Conservation (phyloP, 176 grass and related monocot species). For the Phoenix roebelenii region DNA sequence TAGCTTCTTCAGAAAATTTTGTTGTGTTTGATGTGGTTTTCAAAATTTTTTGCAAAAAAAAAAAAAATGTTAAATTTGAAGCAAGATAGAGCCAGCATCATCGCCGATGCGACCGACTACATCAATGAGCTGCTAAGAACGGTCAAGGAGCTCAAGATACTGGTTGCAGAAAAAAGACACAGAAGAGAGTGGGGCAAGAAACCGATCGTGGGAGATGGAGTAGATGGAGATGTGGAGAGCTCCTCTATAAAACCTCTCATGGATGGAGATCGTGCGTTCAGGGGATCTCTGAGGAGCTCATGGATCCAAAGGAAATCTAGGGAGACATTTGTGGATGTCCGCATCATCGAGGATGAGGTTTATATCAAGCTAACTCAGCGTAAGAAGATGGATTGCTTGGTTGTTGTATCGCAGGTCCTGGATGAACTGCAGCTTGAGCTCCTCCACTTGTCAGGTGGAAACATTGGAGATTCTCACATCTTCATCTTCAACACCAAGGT, state of each 20-base stretch:
- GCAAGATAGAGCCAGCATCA: constrained; percentile 59
- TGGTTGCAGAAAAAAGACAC: constrained; percentile 52
- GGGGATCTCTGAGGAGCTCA: constrained; percentile 54
- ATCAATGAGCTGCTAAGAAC: constrained; percentile 69
- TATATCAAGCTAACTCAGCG: constrained; percentile 90
- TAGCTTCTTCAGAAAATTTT: no score
- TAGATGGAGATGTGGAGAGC: constrained; percentile 27
- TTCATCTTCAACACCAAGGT: constrained; percentile 99
- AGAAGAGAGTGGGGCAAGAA: constrained; percentile 17
- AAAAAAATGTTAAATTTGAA: neutral
- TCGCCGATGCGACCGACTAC: constrained; percentile 67
- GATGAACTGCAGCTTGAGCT: constrained; percentile 73
- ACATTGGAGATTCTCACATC: constrained; percentile 77
- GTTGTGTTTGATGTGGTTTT: no score
- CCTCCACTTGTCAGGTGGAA: constrained; percentile 76
- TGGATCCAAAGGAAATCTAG: constrained; percentile 77
- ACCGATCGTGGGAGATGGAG: neutral
- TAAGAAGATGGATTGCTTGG: constrained; percentile 53
- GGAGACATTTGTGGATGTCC: constrained; percentile 81
- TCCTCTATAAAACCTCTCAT: constrained; percentile 6
- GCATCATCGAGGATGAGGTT: constrained; percentile 91
- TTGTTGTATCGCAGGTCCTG: constrained; percentile 38
- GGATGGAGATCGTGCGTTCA: neutral
- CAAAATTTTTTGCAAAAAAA: no score
- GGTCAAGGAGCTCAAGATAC: constrained; percentile 54